These are phyloP conservation scores for Penicillium hordei DNA, from an alignment of 2,329 filamentous ascomycete genomes.

Conservation along the genomic window DNA sequence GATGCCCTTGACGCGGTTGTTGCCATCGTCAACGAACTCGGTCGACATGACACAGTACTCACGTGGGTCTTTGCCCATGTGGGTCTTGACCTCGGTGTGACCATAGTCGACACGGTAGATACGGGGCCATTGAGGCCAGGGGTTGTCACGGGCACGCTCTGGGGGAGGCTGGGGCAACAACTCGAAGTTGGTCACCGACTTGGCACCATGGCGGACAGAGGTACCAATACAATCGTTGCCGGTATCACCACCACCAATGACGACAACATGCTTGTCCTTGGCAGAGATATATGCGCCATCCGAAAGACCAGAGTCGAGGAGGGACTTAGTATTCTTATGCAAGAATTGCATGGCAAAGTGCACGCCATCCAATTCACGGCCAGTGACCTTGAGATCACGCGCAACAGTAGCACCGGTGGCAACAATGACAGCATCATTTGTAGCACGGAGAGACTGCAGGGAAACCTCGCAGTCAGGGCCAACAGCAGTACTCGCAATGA, in stretches of 20 bases:
- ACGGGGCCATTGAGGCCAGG: constrained; percentile 97
- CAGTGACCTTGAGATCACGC: constrained; percentile 86
- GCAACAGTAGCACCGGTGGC: constrained; percentile 91
- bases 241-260: constrained; percentile 96
- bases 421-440: constrained; percentile 82
- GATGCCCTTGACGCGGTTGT: constrained; percentile 88
- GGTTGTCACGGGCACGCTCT: constrained; percentile 89
- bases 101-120: constrained; percentile 99
- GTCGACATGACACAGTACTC: constrained; percentile 99
- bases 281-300: constrained; percentile 89
- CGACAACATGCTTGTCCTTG: constrained; percentile 92
- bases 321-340: constrained; percentile 95
- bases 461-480: constrained; percentile 70
- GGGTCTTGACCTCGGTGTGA: constrained; percentile 91
- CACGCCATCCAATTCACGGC: constrained; percentile 82
- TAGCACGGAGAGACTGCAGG: constrained; percentile 68
- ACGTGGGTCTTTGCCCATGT: constrained; percentile 92
- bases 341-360: constrained; percentile 98
- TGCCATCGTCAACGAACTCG: constrained; percentile 88
- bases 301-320: constrained; percentile 83
- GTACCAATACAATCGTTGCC: constrained; percentile 98
- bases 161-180: constrained; percentile 87
- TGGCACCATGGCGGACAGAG: constrained; percentile 90
- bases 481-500: constrained; percentile 74
- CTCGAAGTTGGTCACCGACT: constrained; percentile 96